Evolutionary conservation across 345 rosid species (phyloP), one percentile per base, ranked within the genome.

Genomic region (Rhodamnia rubescens): DNA sequence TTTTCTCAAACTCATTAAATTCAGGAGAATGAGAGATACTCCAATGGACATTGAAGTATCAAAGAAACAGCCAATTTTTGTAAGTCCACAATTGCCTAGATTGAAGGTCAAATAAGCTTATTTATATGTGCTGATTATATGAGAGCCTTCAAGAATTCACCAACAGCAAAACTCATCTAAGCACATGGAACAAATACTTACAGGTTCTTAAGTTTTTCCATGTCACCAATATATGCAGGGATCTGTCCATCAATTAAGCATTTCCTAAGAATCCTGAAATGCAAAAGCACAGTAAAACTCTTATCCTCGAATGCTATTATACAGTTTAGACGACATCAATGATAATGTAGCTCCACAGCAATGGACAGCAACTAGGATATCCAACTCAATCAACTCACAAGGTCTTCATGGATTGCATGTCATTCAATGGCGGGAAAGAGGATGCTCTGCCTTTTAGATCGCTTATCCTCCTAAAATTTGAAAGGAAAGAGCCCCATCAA

Each of bases 131-230:
- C 40, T 32, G 44, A 69, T 69, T 53, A 24, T 5, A 52, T 26
- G 50, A 14, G 27, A n/a, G 82, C 85, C 64, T 40, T 26, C 44
- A 21, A 59, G 24, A 40, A 61, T 47, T 59, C 74, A 29, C 18
- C 7, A 15, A 82, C 55, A 21, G 13, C 22, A 82, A 51, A 44
- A 82, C 5, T 49, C 55, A n/a, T 1, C 55, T 26, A 50, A 82
- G 56, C 16, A n/a, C 4, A 1, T 82, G 36, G 57, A 26, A 14
- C 53, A 27, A n/a, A 53, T 27, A 88, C 96, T 91, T 91, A 96
- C 99, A 96, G 90, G 86, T 85, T 89, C 91, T 94, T 96, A 81
- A 96, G 93, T 82, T 91, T 94, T 86, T 86, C 81, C 92, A 94
- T 81, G 82, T 86, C 32, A 29, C 94, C 98, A 50, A 95, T 88